Evolutionary conservation across 2,329 filamentous ascomycete genomes (phyloP).

Genomic region (Xylaria sp.): DNA sequence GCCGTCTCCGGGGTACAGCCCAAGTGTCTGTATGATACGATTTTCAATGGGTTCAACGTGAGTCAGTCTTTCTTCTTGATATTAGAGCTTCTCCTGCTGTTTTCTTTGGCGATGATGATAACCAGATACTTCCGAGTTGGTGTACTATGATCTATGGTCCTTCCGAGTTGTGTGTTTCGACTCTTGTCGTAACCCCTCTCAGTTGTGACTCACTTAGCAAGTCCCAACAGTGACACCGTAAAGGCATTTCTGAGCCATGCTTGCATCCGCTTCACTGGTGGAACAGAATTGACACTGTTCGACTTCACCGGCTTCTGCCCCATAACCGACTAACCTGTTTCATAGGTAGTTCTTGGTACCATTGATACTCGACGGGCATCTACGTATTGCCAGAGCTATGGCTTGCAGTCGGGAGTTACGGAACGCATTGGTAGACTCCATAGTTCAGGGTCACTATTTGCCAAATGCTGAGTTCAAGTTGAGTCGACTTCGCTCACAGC

Average conservation of each 20-base stretch:
- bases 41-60: constrained; percentile 7
- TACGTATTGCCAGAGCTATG: neutral
- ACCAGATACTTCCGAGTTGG: constrained; percentile 70
- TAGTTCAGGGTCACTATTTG: neutral
- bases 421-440: neutral
- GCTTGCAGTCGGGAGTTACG: neutral
- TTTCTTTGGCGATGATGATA: constrained; percentile 57
- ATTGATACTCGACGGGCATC: neutral
- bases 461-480: neutral
- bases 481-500: neutral
- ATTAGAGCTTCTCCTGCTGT: neutral
- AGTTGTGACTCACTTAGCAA: constrained; percentile 24
- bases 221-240: constrained; percentile 45
- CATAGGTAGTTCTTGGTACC: neutral
- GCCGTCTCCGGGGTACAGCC: constrained; percentile 64
- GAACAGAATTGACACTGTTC: neutral
- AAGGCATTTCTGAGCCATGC: constrained; percentile 62
- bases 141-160: constrained; percentile 14
- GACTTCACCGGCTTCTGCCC: neutral
- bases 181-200: constrained; percentile 42
- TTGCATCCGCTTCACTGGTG: neutral
- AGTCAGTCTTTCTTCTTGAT: neutral
- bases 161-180: constrained; percentile 45
- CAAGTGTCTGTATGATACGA: constrained; percentile 39
- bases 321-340: neutral